Conservation (phyloP, 768 basidiomycete species). For the Chiua virens region DNA sequence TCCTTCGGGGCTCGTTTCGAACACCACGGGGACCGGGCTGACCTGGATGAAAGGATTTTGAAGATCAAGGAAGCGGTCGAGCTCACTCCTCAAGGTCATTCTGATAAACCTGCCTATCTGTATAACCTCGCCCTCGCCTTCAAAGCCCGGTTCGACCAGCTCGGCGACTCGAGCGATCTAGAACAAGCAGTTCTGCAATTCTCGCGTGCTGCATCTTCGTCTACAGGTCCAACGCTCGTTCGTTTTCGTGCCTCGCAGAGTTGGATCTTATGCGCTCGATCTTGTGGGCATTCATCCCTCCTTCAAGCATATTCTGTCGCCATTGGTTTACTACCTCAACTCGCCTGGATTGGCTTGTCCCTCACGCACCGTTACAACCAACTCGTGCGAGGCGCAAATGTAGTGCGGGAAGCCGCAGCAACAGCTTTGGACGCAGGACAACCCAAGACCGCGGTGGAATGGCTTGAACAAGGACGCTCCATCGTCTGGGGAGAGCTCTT, state of each 20-base stretch:
- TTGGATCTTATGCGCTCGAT: no score
- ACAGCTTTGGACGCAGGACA: neutral
- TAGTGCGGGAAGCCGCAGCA: constrained; percentile 7
- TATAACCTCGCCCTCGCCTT: no score
- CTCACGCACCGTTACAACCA: neutral
- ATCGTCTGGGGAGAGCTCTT: constrained; percentile 13
- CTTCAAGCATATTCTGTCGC: no score
- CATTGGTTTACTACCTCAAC: neutral
- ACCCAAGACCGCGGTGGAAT: constrained; percentile 9
- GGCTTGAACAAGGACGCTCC: constrained; percentile 19
- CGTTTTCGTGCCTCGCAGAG: no score
- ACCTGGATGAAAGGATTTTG: constrained; percentile 4
- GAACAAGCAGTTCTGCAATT: no score
- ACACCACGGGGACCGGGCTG: neutral
- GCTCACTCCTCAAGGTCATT: constrained; percentile 9
- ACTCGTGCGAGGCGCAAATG: neutral
- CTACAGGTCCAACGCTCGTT: neutral
- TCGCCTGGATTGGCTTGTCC: constrained; percentile 3
- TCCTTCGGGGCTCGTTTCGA: neutral
- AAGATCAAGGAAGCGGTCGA: neutral
- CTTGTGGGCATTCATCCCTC: no score
- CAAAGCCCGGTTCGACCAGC: no score
- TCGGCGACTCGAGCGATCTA: no score
- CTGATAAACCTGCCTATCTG: no score
- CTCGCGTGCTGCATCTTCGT: neutral